phyloP scores from a whole-genome alignment of 2,329 filamentous ascomycete species.

The Periconia sp. region DNA sequence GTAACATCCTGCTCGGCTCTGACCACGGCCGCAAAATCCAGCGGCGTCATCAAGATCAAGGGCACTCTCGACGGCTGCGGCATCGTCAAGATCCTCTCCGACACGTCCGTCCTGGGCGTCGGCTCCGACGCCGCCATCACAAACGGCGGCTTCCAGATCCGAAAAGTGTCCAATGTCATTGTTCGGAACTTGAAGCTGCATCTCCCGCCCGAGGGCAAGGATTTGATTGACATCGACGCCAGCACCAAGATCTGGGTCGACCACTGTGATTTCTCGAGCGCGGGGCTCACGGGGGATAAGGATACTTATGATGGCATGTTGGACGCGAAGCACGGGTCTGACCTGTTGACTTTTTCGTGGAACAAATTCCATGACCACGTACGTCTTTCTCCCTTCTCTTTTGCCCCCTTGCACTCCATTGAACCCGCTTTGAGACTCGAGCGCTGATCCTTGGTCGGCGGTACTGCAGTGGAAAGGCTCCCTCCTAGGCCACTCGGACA shows the following conservation, averaged over 20 bases:
- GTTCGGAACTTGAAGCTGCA: constrained; percentile 67
- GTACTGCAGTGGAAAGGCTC: constrained; percentile 63
- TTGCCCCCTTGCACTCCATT: not conserved
- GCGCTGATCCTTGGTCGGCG: no score
- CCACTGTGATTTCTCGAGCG: constrained; percentile 68
- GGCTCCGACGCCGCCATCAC: constrained; percentile 48
- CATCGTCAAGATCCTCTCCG: constrained; percentile 30
- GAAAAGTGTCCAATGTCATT: constrained; percentile 63
- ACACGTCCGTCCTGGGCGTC: constrained; percentile 47
- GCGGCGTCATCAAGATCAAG: constrained; percentile 42
- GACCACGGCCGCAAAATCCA: constrained; percentile 53
- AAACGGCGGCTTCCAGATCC: constrained; percentile 61
- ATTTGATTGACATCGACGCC: constrained; percentile 65
- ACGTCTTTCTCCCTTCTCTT: constrained; percentile 7
- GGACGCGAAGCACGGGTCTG: constrained; percentile 68
- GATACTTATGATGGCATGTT: constrained; percentile 50
- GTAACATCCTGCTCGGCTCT: constrained; percentile 60
- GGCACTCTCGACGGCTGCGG: constrained; percentile 39
- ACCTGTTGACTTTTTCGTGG: constrained; percentile 64
- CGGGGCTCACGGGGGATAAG: constrained; percentile 45
- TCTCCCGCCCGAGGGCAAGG: constrained; percentile 62
- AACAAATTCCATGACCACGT: constrained; percentile 62
- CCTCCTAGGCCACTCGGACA: constrained; percentile 66
- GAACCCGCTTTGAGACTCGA: no score
- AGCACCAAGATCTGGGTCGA: constrained; percentile 67